Evolutionary conservation across 2,329 filamentous ascomycete species (phyloP), one percentile per base, ranked within the genome.

Genomic region (Aspergillus ibericus): DNA sequence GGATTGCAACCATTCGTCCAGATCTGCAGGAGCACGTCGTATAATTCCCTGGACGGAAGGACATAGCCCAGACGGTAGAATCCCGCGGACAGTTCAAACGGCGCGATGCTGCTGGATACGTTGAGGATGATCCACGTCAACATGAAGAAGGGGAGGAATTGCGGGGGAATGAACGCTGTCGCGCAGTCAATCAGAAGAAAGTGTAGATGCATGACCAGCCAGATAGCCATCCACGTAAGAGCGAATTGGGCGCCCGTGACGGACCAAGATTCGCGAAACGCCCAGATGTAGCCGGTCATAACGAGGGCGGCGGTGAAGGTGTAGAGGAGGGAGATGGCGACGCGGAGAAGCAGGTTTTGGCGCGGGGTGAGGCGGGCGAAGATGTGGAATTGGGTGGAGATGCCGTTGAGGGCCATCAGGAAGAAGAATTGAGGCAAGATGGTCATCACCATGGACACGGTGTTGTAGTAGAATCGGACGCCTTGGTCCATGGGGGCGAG

Each of bases 381-480:
- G 1, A 62, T 34, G 59, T 67, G 65, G 56, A 73, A 72, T n/a
- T 68, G 53, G 4, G 53, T 59, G 51, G 68, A 72, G 38, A 78
- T 68, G n/a, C 74, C 75, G 61, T 79, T 79, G 50, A 78, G 59
- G 15, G 72, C 74, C 58, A 77, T 68, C n/a, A 79, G 66, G 68
- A 77, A 79, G 70, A 79, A 79, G 67, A 79, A 80, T 58, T 79
- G 75, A 59, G 74, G 71, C 40, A 80, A 66, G 6, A 79, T 69
- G 4, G 76, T 70, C 56, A 79, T 72, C 22, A 75, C 72, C 60
- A 78, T 76, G 12, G 71, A 70, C 18, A 77, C 65, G 2, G 73
- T 77, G 64, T 78, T 78, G 63, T 78, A 75, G 18, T 78, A 67
- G 1, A 75, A 68, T 2, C 73, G 59, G 0, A 71, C 61, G 8